Conservation (phyloP, 2,329 filamentous ascomycete genomes). For the Lachnellula suecica region DNA sequence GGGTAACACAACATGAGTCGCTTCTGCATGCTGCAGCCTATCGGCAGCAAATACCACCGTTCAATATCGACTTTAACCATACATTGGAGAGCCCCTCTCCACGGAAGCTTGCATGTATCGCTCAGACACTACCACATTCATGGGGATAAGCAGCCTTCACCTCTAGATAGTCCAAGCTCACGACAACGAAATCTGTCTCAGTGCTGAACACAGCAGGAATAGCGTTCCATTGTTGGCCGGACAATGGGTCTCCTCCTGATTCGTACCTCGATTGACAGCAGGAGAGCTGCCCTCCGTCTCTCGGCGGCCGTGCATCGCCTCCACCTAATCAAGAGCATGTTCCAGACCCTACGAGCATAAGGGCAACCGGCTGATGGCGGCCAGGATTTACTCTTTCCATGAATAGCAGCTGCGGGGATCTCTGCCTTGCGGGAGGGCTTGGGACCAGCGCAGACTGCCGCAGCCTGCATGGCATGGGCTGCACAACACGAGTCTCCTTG, state of each 20-base stretch:
- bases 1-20: background rate
- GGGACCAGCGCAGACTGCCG: background rate
- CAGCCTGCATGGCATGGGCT: background rate
- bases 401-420: background rate
- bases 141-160: background rate
- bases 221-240: background rate
- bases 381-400: background rate
- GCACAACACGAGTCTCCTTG: background rate
- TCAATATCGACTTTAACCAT: background rate
- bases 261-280: background rate
- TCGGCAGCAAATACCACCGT: background rate
- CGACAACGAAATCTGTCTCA: background rate
- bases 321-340: background rate
- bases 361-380: background rate
- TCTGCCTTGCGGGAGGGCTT: background rate
- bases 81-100: background rate
- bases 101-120: background rate
- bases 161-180: background rate
- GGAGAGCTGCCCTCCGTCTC: background rate
- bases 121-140: background rate
- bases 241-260: background rate
- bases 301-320: background rate
- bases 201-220: background rate
- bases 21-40: background rate
- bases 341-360: background rate